phyloP scores from a whole-genome alignment of 305 asterid genomes.

The Fraxinus angustifolia region DNA sequence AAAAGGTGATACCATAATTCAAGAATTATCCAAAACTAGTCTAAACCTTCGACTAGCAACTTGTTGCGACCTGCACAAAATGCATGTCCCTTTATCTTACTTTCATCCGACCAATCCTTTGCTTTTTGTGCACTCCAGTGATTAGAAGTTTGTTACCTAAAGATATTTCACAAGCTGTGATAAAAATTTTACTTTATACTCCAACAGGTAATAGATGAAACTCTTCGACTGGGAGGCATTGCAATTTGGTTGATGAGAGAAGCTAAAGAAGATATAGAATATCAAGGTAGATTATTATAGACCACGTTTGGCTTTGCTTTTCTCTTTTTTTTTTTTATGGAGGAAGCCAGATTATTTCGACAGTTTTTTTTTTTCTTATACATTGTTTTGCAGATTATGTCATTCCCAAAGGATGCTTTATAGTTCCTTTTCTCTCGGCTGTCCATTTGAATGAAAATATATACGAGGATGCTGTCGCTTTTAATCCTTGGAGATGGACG shows the following conservation, averaged over 20 bases:
- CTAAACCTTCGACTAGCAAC: neutral
- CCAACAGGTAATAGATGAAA: constrained; percentile 76
- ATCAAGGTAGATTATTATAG: constrained; percentile 43
- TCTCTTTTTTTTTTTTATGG: neutral
- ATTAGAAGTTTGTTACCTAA: neutral
- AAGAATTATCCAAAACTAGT: neutral
- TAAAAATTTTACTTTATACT: constrained; percentile 1
- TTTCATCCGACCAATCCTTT: neutral
- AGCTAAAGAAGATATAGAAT: constrained; percentile 64
- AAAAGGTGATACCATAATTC: neutral
- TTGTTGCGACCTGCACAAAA: neutral
- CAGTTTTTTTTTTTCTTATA: neutral
- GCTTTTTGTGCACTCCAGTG: neutral
- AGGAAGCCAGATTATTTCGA: neutral
- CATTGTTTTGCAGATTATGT: constrained; percentile 50
- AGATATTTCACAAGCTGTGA: neutral
- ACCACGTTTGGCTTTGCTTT: neutral
- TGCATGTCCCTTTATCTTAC: neutral
- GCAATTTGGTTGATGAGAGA: constrained; percentile 96
- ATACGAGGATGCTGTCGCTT: constrained; percentile 55
- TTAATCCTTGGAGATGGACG: constrained; percentile 96
- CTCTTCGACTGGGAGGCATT: constrained; percentile 79
- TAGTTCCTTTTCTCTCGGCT: constrained; percentile 88
- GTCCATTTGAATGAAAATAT: constrained; percentile 61
- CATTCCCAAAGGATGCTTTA: constrained; percentile 81